Evolutionary conservation across 192 early-diverging fungal species (phyloP).

Genomic region (Backusella luteola): DNA sequence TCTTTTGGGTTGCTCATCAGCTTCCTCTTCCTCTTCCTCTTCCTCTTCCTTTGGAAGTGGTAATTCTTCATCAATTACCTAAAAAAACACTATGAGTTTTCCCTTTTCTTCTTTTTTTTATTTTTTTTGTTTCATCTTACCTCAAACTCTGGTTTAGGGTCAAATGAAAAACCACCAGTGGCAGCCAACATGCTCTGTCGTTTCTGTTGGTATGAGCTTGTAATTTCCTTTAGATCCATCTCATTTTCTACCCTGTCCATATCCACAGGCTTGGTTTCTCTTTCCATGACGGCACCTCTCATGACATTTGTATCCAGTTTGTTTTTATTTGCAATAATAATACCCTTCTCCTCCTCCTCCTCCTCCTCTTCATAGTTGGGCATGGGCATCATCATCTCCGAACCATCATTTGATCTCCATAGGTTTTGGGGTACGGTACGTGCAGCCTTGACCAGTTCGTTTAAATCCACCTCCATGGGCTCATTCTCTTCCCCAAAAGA

Average conservation of each 20-base stretch:
- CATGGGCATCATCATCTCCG: conserved; percentile 1
- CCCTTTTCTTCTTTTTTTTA: too few relatives aligned
- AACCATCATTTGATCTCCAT: conserved; percentile 2
- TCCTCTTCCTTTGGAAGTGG: conserved; percentile 20
- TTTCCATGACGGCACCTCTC: conserved; percentile 47
- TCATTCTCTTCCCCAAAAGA: not conserved
- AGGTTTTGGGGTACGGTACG: not conserved
- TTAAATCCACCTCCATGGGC: conserved; percentile 1
- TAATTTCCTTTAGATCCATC: conserved; percentile 46
- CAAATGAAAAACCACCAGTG: conserved; percentile 29
- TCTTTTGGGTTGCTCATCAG: conserved; percentile 7
- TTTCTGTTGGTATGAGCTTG: conserved; percentile 23
- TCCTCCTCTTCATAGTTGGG: not conserved
- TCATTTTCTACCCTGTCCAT: conserved; percentile 48
- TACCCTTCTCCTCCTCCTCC: conserved; percentile 17
- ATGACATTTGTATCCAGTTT: conserved; percentile 41
- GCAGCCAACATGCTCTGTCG: conserved; percentile 30
- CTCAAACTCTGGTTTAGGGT: conserved; percentile 29
- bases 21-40: conserved; percentile 12
- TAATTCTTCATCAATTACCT: conserved; percentile 30
- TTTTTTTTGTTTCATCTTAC: not conserved
- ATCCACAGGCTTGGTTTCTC: conserved; percentile 42
- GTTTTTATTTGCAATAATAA: conserved; percentile 16
- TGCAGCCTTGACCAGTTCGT: conserved; percentile 10
- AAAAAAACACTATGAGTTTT: not conserved